Base-by-base conservation (phyloP, 208 protist species). In the Strigomonas culicis region DNA sequence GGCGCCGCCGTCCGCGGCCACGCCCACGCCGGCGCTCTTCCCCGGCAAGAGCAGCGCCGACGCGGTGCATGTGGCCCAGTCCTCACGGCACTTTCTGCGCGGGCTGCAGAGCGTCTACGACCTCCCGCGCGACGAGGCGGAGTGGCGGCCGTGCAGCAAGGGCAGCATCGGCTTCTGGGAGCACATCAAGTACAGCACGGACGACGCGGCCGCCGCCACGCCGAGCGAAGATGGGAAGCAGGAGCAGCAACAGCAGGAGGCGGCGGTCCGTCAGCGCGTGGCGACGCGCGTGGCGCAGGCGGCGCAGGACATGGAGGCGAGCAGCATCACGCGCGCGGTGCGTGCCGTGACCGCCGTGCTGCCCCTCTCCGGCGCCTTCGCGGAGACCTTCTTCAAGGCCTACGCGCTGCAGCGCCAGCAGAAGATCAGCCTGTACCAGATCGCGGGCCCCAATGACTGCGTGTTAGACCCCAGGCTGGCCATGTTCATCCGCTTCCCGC, bases 401-500 rank as follows among this genome's bases (percentile, higher is more conserved):
- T 94, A 82, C 82, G 53, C 76, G 34, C 55, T 80, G 49, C 88
- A 94, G 51, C 59, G 66, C 39, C 62, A 75, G 11, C 70, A 79
- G 49, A 59, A 80, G 56, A 65, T 62, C n/a, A 88, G 91, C 56
- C 55, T 90, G 19, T 77, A 80, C 56, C 70, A 66, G 61, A 76
- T 91, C 57, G 81, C 84, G 17, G 74, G 68, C 0, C 74, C 82
- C 6, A 69, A 63, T 2, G 88, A 94, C 63, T 85, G 84, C 63
- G 72, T 94, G 28, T 44, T 94, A 2, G 69, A 70, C 51, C 70
- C 75, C 21, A 74, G 87, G 55, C 65, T 94, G 1, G 63, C 80
- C 24, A 65, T 75, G 66, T 94, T 86, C 31, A 74, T 80, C 19
- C 68, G 63, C 36, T 55, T 84, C 13, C 46, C 21, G 2, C 21